These are phyloP conservation scores for Fraxinus xanthoxyloides DNA, from an alignment of 305 asterid species.

Conservation along the genomic window DNA sequence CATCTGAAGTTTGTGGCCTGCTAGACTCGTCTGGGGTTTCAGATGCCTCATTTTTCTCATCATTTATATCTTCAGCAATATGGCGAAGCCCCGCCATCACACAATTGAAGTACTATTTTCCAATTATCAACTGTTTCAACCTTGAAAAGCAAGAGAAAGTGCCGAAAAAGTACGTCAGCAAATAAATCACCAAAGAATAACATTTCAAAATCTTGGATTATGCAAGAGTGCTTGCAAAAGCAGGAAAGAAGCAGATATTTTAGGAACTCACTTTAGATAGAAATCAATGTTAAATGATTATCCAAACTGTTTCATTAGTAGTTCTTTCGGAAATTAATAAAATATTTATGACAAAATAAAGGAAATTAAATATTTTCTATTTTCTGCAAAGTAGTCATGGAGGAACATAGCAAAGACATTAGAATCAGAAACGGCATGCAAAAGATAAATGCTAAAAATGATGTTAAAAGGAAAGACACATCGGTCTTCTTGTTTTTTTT, in stretches of 20 bases:
- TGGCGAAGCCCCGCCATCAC: conserved; percentile 24
- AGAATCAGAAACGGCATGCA: not conserved
- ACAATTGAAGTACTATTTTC: not conserved
- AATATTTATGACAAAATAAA: not conserved
- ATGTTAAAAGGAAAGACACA: not conserved
- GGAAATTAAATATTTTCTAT: not conserved
- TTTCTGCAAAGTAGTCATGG: not conserved
- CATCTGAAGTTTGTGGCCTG: not conserved
- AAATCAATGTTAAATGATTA: not conserved
- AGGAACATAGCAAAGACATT: not conserved
- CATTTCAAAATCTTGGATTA: not conserved
- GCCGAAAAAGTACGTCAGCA: not conserved
- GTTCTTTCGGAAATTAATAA: not conserved
- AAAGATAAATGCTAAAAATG: not conserved
- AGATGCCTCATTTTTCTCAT: conserved; percentile 9
- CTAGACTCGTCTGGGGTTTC: conserved; percentile 9
- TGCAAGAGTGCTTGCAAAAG: not conserved
- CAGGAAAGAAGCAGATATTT: not conserved
- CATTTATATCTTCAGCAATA: conserved; percentile 4
- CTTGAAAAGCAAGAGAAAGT: not conserved
- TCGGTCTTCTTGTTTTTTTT: not conserved
- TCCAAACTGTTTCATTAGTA: not conserved
- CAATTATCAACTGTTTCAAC: not conserved
- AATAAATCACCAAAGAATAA: not conserved
- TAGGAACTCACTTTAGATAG: not conserved